phyloP scores from a whole-genome alignment of 2,329 filamentous ascomycete species.

The Trichoderma hamatum region DNA sequence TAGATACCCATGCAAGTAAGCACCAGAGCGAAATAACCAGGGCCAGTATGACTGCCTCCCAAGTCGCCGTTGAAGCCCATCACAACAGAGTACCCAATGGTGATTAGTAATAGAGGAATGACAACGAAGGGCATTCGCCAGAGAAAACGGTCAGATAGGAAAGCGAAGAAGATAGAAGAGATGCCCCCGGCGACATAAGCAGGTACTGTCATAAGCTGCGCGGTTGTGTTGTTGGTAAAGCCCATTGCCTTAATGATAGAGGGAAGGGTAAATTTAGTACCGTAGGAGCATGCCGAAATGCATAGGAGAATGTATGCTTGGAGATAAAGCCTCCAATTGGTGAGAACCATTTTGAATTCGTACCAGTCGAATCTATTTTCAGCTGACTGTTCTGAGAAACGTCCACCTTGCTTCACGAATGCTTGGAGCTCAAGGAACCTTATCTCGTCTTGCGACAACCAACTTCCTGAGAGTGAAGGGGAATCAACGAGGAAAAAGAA shows the following conservation, averaged over 20 bases:
- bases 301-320: constrained; percentile 7
- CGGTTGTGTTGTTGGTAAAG: constrained; percentile 29
- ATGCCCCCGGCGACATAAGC: constrained; percentile 13
- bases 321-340: constrained; percentile 19
- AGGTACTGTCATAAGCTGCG: constrained; percentile 22
- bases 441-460: constrained; percentile 44
- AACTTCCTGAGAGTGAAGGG: constrained; percentile 48
- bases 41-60: constrained; percentile 44
- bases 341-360: constrained; percentile 14
- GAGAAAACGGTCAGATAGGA: constrained; percentile 13
- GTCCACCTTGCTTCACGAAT: constrained; percentile 38
- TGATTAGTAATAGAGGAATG: constrained; percentile 43
- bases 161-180: constrained; percentile 5
- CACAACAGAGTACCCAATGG: constrained; percentile 58
- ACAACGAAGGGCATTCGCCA: constrained; percentile 12
- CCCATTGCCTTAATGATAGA: constrained; percentile 16
- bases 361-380: constrained; percentile 24
- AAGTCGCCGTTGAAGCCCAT: constrained; percentile 63
- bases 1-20: constrained; percentile 72
- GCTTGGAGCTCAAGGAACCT: constrained; percentile 36
- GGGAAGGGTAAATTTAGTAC: constrained; percentile 31
- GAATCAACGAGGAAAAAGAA: constrained; percentile 74
- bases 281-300: constrained; percentile 29
- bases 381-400: constrained; percentile 32
- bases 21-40: constrained; percentile 69